Conservation (phyloP, 2,329 filamentous ascomycete species). For the Stagonosporopsis chrysanthemi region DNA sequence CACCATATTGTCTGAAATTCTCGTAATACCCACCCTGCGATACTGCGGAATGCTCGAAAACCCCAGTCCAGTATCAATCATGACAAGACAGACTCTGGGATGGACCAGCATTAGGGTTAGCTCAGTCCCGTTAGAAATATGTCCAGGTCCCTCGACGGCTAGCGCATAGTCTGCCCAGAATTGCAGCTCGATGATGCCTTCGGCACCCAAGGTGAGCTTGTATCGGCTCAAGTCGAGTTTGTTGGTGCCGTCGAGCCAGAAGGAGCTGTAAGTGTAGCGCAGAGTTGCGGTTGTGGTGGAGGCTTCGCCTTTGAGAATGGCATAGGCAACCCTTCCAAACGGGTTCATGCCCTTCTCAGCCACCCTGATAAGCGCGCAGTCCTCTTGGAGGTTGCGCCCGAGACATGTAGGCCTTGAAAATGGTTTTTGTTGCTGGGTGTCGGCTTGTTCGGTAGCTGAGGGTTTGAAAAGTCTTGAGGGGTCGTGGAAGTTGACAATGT, state of each 20-base stretch:
- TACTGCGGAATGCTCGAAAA: slow-evolving; percentile 3
- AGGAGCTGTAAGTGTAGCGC: slow-evolving; percentile 17
- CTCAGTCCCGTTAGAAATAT: slow-evolving; percentile 7
- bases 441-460: neutral
- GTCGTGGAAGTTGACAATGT: slow-evolving; percentile 21
- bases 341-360: slow-evolving; percentile 21
- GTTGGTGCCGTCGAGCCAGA: slow-evolving; percentile 13
- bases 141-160: slow-evolving; percentile 1
- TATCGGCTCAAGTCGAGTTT: slow-evolving; percentile 14
- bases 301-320: slow-evolving; percentile 19
- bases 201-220: slow-evolving; percentile 6
- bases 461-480: slow-evolving; percentile 4
- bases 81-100: slow-evolving; percentile 21
- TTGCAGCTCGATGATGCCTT: neutral
- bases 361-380: neutral
- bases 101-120: slow-evolving; percentile 23
- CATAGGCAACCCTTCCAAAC: slow-evolving; percentile 22
- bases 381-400: neutral
- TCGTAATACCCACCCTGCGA: slow-evolving; percentile 24
- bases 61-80: slow-evolving; percentile 12
- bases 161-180: slow-evolving; percentile 27
- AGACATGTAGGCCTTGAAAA: slow-evolving; percentile 4
- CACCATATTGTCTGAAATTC: slow-evolving; percentile 16
- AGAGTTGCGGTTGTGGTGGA: slow-evolving; percentile 16
- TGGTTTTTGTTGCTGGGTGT: neutral